These are phyloP conservation scores for Aspergillus baeticus DNA, from an alignment of 495 filamentous ascomycete genomes.

Conservation along the genomic window DNA sequence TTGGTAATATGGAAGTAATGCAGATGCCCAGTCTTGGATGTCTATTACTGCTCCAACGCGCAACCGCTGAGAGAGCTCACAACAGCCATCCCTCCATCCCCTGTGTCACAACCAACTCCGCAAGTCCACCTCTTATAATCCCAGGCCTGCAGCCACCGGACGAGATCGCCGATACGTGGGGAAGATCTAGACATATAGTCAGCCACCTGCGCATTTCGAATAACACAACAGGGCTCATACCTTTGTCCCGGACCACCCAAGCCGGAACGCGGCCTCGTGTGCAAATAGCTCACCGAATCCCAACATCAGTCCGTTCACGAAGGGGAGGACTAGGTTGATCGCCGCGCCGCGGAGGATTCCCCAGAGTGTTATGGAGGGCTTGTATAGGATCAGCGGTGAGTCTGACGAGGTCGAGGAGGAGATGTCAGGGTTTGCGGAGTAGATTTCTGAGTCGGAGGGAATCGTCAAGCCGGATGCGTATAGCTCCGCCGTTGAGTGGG, in stretches of 20 bases:
- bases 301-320: constrained; percentile 97
- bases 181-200: constrained; percentile 53
- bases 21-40: not conserved
- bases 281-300: constrained; percentile 96
- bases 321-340: constrained; percentile 92
- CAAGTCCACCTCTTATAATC: constrained; percentile 41
- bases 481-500: constrained; percentile 55
- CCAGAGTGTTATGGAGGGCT: constrained; percentile 83
- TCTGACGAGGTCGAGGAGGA: constrained; percentile 65
- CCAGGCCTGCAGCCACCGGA: constrained; percentile 65
- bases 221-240: constrained; percentile 45
- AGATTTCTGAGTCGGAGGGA: constrained; percentile 87
- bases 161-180: constrained; percentile 57
- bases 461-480: constrained; percentile 82
- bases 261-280: constrained; percentile 87
- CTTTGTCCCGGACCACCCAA: constrained; percentile 92
- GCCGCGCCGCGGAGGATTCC: constrained; percentile 81
- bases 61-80: constrained; percentile 13
- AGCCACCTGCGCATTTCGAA: constrained; percentile 1
- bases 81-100: constrained; percentile 27
- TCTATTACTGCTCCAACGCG: constrained; percentile 5
- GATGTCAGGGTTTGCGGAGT: constrained; percentile 65
- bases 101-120: constrained; percentile 8
- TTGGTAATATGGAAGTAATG: not conserved
- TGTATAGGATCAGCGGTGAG: constrained; percentile 83